Base-by-base conservation (phyloP, 208 protist species). In the Entamoeba moshkovskii region DNA sequence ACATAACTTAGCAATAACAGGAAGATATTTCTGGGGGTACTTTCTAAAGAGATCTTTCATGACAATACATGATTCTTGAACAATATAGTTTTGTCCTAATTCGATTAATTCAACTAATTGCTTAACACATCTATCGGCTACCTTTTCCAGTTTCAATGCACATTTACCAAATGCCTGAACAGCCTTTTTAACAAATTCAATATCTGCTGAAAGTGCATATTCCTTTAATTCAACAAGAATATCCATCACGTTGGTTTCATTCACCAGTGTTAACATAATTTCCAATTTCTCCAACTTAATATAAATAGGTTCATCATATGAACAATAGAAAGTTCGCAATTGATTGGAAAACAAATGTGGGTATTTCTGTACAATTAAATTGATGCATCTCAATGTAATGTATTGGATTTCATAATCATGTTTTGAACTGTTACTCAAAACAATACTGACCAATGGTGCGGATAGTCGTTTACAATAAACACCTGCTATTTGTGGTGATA, bases 221-320 rank as follows among this genome's bases (percentile, higher is more conserved):
- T 94, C 92, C 66, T 94, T 91, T 59, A 95, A 92, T 29, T 95
- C 94, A 3, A 45, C 11, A 4, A 95, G 49, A 91, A 95, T 91
- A 42, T 33, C 15, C 29, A 45, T 16, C 11, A 93, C 33, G 91
- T 94, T 94, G 25, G 45, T 49, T 45, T 94, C 45, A 93, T 85
- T 93, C 2, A 91, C 93, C 8, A 96, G 16, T 3, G 49, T 33
- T 11, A 47, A 52, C n/a, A 96, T 46, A 45, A 94, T 66, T 18
- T 95, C 94, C 8, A 96, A 46, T 52, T 96, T 96, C 42, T 94
- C 95, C 25, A 95, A n/a, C 48, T 96, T 96, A 33, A 96, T 52
- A 93, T 95, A 95, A 33, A 94, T 29, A 44, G 92, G 93, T 44
- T 96, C 95, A 49, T 96, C 95, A 92, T 94, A 96, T 46, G 48